phyloP scores from a whole-genome alignment of 495 filamentous ascomycete species.

The Rostrohypoxylon terebratum region DNA sequence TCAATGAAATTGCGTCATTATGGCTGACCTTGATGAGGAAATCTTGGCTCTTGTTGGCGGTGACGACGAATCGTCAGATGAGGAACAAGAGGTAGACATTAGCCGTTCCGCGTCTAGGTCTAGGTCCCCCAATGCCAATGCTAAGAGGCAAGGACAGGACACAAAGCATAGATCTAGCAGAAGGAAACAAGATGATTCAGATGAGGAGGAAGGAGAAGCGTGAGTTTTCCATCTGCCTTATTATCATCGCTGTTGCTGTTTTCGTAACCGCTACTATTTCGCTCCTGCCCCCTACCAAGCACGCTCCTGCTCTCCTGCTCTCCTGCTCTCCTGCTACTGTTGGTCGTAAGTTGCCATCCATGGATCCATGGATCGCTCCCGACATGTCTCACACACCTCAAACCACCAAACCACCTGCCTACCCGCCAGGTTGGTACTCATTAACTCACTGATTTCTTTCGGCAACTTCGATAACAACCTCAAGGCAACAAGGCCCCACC shows the following conservation, averaged over 20 bases:
- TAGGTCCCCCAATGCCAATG: constrained; percentile 44
- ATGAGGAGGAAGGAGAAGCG: constrained; percentile 86
- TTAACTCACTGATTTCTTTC: not conserved
- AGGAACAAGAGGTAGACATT: constrained; percentile 57
- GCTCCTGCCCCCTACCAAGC: not conserved
- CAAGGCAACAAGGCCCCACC: not conserved
- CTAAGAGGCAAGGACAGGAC: constrained; percentile 57
- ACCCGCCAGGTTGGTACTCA: not conserved
- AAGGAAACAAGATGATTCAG: constrained; percentile 71
- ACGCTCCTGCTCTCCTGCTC: not conserved
- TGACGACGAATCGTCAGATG: constrained; percentile 62
- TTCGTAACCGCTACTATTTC: not conserved
- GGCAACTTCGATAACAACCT: not conserved
- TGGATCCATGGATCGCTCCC: not conserved
- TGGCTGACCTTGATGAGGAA: constrained; percentile 87
- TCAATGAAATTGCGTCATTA: constrained; percentile 44
- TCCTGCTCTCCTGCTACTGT: not conserved
- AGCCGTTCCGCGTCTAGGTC: constrained; percentile 53
- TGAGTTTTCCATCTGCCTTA: constrained; percentile 63
- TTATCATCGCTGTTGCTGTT: not conserved
- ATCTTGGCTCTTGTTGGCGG: constrained; percentile 86
- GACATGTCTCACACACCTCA: constrained; percentile 5
- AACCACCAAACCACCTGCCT: not conserved
- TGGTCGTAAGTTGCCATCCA: no score
- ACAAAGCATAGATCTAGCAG: constrained; percentile 58